Base-by-base conservation (phyloP, 257 asterid species). In the Coffea eugenioides region DNA sequence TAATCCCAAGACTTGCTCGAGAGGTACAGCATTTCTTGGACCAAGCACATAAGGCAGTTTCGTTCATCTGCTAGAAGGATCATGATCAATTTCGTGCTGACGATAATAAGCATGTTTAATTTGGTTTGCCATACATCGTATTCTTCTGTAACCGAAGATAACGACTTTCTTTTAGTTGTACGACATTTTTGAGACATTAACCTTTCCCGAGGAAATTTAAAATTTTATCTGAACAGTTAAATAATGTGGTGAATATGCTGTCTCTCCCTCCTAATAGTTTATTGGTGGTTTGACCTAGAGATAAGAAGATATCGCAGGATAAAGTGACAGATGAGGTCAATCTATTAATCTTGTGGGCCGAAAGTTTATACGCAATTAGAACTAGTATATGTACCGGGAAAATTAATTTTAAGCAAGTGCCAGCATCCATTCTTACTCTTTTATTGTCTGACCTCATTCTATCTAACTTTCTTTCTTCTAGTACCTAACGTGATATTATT, bases 221-320 rank as follows among this genome's bases (percentile, higher is more conserved):
- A 64, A 56, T 20, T 82, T 71, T 54, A 43, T 77, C 49, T 45
- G 14, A 13, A 69, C 46, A 43, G 51, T 45, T 16, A 54, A 36
- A 72, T 21, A 48, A 34, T 57, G 49, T 62, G 66, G 67, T 79
- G 80, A 74, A 83, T 83, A 71, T 75, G 78, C 74, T 51, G 45
- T 70, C 45, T 71, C 73, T 51, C 49, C 51, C 73, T 51, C 49
- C 51, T 36, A n/a, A 48, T 49, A 52, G 1, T 45, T 59, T 4
- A 57, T 62, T 49, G 41, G 71, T 71, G 31, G 83, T 67, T 74
- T 57, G 79, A 51, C 79, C 0, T 1, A 21, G 18, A 70, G 62
- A 76, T 69, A 75, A 74, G 72, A 70, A 74, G 72, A 70, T 54
- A 73, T 54, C 15, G 41, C 39, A 64, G 36, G 9, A 73, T 71